These are phyloP conservation scores for Candida succiphila DNA, from an alignment of 805 yeast species.

Conservation along the genomic window DNA sequence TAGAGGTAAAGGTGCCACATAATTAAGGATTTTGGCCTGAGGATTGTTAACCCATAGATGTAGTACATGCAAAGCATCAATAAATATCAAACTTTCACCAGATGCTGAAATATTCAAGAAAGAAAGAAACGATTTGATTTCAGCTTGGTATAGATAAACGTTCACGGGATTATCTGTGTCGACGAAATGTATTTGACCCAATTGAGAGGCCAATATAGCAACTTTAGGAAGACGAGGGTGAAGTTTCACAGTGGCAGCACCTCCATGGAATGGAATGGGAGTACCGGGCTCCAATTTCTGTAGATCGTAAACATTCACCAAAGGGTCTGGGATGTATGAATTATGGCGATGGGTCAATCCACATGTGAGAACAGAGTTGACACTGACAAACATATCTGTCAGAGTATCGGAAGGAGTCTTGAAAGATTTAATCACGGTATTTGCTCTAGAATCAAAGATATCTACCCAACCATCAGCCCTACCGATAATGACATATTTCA, in stretches of 20 bases:
- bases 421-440: conserved; percentile 39
- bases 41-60: conserved; percentile 59
- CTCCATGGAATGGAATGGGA: conserved; percentile 83
- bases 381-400: conserved; percentile 56
- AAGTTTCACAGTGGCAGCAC: conserved; percentile 74
- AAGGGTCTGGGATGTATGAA: conserved; percentile 56
- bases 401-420: conserved; percentile 51
- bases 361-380: conserved; percentile 63
- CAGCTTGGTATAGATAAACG: conserved; percentile 58
- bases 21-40: conserved; percentile 30
- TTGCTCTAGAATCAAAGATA: conserved; percentile 46
- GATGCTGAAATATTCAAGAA: conserved; percentile 48
- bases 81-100: conserved; percentile 70
- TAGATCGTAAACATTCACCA: conserved; percentile 75
- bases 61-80: conserved; percentile 51
- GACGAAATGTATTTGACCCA: conserved; percentile 79
- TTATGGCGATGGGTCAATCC: conserved; percentile 67
- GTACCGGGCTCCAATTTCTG: conserved; percentile 60
- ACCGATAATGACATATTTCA: conserved; percentile 50
- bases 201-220: conserved; percentile 59
- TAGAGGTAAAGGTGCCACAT: conserved; percentile 40
- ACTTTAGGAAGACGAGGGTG: conserved; percentile 83
- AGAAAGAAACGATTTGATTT: conserved; percentile 34
- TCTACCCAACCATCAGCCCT: conserved; percentile 52
- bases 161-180: conserved; percentile 75